phyloP scores from a whole-genome alignment of 306 rosid genomes.

The Benincasa hispida region DNA sequence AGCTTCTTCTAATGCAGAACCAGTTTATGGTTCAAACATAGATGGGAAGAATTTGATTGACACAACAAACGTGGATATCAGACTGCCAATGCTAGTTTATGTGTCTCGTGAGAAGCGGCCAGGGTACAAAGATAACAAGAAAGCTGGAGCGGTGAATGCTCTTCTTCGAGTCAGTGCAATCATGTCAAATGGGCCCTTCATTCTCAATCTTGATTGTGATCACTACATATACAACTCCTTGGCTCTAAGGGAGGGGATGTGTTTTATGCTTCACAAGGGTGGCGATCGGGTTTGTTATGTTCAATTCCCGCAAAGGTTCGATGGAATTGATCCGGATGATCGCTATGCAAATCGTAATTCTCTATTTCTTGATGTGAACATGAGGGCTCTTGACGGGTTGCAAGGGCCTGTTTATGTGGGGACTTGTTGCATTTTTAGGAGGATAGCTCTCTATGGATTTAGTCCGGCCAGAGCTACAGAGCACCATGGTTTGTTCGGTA shows the following conservation, averaged over 20 bases:
- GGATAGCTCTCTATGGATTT: conserved; percentile 78
- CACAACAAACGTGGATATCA: conserved; percentile 49
- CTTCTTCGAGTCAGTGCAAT: conserved; percentile 72
- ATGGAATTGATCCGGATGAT: conserved; percentile 82
- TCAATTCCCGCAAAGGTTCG: conserved; percentile 82
- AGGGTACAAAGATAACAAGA: conserved; percentile 67
- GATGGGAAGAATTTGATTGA: conserved; percentile 60
- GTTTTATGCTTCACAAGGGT: conserved; percentile 84
- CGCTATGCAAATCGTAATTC: conserved; percentile 76
- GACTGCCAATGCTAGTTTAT: conserved; percentile 75
- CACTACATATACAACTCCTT: conserved; percentile 68
- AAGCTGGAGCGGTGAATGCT: conserved; percentile 89
- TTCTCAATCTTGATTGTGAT: conserved; percentile 81
- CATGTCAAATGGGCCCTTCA: conserved; percentile 85
- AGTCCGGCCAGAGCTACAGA: conserved; percentile 79
- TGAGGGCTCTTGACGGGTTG: conserved; percentile 83
- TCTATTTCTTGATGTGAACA: conserved; percentile 69
- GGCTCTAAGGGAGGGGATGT: conserved; percentile 81
- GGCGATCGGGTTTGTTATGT: conserved; percentile 79
- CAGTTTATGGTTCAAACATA: conserved; percentile 48
- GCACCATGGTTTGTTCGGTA: conserved; percentile 66
- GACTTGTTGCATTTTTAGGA: conserved; percentile 72
- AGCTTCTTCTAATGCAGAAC: conserved; percentile 69
- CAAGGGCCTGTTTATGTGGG: conserved; percentile 90
- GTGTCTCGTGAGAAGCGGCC: conserved; percentile 88